These are phyloP conservation scores for Trichosanthes cucumerina DNA, from an alignment of 306 rosid species.

Conservation along the genomic window DNA sequence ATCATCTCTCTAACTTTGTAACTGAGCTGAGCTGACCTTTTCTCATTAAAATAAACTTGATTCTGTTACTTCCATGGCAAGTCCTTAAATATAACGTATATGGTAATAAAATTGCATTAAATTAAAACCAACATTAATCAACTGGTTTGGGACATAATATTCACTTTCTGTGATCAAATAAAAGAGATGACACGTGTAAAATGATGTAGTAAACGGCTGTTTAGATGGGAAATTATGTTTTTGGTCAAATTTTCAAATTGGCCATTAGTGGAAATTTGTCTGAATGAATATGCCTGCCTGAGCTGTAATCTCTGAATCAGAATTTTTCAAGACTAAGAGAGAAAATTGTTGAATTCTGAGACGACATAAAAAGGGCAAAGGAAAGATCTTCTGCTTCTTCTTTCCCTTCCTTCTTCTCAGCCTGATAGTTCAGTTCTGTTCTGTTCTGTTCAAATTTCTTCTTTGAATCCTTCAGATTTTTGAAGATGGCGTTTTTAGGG, in stretches of 20 bases:
- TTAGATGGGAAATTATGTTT: neutral
- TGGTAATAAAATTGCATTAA: neutral
- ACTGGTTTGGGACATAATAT: neutral
- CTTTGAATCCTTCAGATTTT: neutral
- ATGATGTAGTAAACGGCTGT: neutral
- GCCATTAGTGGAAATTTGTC: neutral
- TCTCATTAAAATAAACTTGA: neutral
- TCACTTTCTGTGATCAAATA: neutral
- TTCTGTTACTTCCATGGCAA: neutral
- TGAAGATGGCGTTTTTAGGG: constrained; percentile 73
- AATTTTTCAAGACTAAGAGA: neutral
- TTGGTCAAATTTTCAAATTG: neutral
- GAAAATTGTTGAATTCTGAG: neutral
- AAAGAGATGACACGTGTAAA: neutral
- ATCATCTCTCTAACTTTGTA: neutral
- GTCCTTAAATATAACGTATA: neutral
- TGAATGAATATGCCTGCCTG: neutral
- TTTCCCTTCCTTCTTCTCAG: neutral
- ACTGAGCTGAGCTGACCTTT: neutral
- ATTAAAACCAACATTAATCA: neutral
- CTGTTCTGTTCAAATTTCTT: neutral
- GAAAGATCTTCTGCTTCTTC: constrained; percentile 5
- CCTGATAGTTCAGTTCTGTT: neutral
- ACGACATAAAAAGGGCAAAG: neutral
- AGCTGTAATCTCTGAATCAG: constrained; percentile 8